A percentile compares a stretch with the other conserved stretches of the same genome.
Conservation (phyloP, 345 rosid species). For the Gossypium stocksii region DNA sequence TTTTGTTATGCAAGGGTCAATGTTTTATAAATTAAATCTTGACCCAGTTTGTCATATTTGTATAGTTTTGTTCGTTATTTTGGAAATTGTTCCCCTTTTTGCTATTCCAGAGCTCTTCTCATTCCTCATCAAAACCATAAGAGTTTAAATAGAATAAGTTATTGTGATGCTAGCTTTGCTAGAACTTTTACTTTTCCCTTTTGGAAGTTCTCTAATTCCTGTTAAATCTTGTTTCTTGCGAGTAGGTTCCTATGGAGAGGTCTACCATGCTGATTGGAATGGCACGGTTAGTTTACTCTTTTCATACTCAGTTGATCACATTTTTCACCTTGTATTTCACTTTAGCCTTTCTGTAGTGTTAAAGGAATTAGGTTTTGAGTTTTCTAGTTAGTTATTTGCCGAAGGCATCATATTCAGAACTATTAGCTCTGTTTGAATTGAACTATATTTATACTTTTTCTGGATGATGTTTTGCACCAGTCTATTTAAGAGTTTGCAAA, state of each 20-base stretch:
- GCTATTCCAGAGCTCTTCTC: neutral
- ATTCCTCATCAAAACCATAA: constrained; percentile 2
- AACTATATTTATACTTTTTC: neutral
- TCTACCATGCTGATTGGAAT: constrained; percentile 95
- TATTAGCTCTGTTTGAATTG: neutral
- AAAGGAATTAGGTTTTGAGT: neutral
- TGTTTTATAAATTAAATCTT: neutral
- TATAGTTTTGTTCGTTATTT: neutral
- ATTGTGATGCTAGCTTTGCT: constrained; percentile 6
- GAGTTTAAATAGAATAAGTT: constrained; percentile 4
- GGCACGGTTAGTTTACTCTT: constrained; percentile 73
- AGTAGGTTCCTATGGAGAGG: constrained; percentile 98
- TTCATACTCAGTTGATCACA: constrained; percentile 4
- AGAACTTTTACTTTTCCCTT: constrained; percentile 8
- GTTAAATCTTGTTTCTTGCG: constrained; percentile 19
- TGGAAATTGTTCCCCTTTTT: neutral
- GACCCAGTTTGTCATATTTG: neutral
- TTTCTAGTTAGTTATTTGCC: constrained; percentile 1
- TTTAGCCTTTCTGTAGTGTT: neutral
- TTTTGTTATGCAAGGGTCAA: neutral
- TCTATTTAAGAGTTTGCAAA: neutral
- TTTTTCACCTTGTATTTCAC: constrained; percentile 3
- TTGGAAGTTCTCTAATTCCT: constrained; percentile 19
- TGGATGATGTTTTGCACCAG: neutral
- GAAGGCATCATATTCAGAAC: neutral